Evolutionary conservation across 495 filamentous ascomycete species (phyloP).

Genomic region (Podospora didyma): DNA sequence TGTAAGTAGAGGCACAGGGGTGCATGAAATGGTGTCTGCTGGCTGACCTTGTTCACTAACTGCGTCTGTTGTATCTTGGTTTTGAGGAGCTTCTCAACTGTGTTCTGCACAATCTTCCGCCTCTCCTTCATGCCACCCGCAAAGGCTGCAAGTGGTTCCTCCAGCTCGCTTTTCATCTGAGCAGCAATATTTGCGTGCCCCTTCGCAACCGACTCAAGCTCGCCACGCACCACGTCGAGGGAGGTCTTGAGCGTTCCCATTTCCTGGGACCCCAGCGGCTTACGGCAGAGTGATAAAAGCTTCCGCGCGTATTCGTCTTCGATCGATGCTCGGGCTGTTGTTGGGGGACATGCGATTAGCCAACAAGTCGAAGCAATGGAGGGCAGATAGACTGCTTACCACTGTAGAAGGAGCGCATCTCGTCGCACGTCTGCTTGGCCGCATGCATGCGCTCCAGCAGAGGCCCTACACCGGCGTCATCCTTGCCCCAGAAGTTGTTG

Average conservation of each 20-base stretch:
- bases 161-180: constrained; percentile 97
- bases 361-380: background rate
- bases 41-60: constrained; percentile 80
- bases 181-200: constrained; percentile 81
- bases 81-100: constrained; percentile 91
- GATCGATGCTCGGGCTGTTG: constrained; percentile 81
- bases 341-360: constrained; percentile 12
- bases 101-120: constrained; percentile 89
- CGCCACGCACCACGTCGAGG: constrained; percentile 79
- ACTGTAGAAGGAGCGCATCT: constrained; percentile 87
- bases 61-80: constrained; percentile 88
- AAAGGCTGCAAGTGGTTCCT: constrained; percentile 90
- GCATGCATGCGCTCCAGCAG: constrained; percentile 94
- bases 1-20: background rate
- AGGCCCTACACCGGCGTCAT: constrained; percentile 91
- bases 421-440: constrained; percentile 93
- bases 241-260: constrained; percentile 77
- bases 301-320: constrained; percentile 98
- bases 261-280: constrained; percentile 86
- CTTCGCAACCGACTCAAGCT: constrained; percentile 94
- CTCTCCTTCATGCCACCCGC: constrained; percentile 91
- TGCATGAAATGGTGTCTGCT: background rate
- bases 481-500: constrained; percentile 99
- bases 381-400: constrained; percentile 43
- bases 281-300: constrained; percentile 77